Evolutionary conservation across 2,329 filamentous ascomycete species (phyloP), one percentile per base, ranked within the genome.

Genomic region (Fusarium chaquense): DNA sequence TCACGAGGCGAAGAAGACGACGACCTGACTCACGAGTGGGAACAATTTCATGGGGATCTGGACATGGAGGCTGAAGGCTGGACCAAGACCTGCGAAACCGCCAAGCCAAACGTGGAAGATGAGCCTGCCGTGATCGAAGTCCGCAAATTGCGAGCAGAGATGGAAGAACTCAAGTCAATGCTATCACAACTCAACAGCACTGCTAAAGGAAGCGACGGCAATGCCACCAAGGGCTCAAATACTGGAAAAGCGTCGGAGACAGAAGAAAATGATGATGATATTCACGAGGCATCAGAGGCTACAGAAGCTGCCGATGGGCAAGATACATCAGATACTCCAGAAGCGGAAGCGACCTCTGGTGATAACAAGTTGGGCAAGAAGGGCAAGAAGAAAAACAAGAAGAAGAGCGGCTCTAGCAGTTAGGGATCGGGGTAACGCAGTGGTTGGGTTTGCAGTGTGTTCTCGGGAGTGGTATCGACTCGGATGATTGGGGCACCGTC

Each of bases 21-120:
- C 72, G 94, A 98, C 71, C 89, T 89, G 1, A 82, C 91, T 11
- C 92, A 98, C 76, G 95, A 98, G 78, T 99, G 96, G 96, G 96
- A 99, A 81, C 91, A 97, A 78, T 83, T 95, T 76, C 81, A 84
- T 11, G 83, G 83, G 9, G 86, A 92, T 54, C 77, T 95, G 22
- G 91, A 97, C 76, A 92, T 97, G 75, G 93, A 97, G 75, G 84
- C 87, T 1, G 92, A 95, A 65, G 93, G 92, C 0, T 99, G 96
- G 96, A 84, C 87, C 36, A 93, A 96, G 84, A 90, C 86, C 58
- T 94, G 97, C 4, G 85, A 89, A 52, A 81, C 84, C n/a, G 91
- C 88, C 24, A 92, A 89, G 77, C 92, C 94, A 1, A 93, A 98
- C 78, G 87, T 98, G 6, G 91, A 93, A 73, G 87, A 91, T 33